Conservation (phyloP, 2,329 filamentous ascomycete genomes). For the Kalaharituber pfeilii region DNA sequence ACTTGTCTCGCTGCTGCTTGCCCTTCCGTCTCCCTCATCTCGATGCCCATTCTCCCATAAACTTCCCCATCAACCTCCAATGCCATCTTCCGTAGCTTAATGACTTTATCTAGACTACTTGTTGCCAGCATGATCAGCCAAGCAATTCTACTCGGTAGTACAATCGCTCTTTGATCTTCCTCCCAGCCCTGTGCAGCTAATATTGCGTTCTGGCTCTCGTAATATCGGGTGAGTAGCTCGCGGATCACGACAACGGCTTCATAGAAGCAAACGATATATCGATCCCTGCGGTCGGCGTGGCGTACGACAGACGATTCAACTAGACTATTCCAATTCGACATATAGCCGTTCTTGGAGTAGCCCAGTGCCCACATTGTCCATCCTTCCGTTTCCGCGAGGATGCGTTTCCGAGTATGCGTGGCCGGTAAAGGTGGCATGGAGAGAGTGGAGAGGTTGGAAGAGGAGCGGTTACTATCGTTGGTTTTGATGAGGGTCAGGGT, state of each 20-base stretch:
- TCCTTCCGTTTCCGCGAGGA: not conserved
- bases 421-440: not conserved
- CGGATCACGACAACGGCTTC: not conserved
- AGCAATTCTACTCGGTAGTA: not conserved
- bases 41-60: not conserved
- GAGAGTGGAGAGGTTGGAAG: not conserved
- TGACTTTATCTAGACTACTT: not conserved
- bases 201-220: not conserved
- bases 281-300: not conserved
- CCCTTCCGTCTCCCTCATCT: not conserved
- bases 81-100: not conserved
- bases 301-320: not conserved
- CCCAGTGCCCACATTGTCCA: not conserved
- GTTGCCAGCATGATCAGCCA: not conserved
- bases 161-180: not conserved
- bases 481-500: not conserved
- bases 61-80: not conserved
- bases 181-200: not conserved
- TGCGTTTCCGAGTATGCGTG: not conserved
- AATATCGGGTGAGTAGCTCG: not conserved
- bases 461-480: not conserved
- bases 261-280: not conserved
- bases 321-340: not conserved
- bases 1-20: not conserved
- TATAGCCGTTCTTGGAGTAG: not conserved